Evolutionary conservation across 2,329 filamentous ascomycete species (phyloP).

Genomic region (Trichoderma sp.): DNA sequence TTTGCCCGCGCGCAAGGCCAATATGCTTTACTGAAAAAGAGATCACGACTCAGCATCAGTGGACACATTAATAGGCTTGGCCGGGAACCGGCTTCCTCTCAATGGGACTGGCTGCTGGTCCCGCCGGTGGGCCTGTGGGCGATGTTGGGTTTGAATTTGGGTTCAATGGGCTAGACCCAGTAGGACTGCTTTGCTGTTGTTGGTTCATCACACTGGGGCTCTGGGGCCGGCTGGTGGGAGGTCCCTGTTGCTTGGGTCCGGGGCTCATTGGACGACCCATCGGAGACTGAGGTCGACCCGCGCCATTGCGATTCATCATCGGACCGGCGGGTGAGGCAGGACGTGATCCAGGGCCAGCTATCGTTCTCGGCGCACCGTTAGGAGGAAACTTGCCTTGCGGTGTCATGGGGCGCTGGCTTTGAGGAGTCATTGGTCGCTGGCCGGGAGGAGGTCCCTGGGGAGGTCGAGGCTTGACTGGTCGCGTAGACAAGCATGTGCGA

Average conservation of each 20-base stretch:
- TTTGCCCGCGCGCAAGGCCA: slow-evolving; percentile 22
- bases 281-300: slow-evolving; percentile 35
- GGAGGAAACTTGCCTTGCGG: slow-evolving; percentile 42
- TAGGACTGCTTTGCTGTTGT: slow-evolving; percentile 46
- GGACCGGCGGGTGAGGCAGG: slow-evolving; percentile 48
- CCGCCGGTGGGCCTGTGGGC: slow-evolving; percentile 36
- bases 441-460: slow-evolving; percentile 53
- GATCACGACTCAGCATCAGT: slow-evolving; percentile 1
- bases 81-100: slow-evolving; percentile 59
- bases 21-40: slow-evolving; percentile 27
- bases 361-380: slow-evolving; percentile 42
- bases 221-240: slow-evolving; percentile 41
- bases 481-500: slow-evolving; percentile 87
- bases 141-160: slow-evolving; percentile 32
- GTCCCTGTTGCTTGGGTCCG: slow-evolving; percentile 41
- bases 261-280: slow-evolving; percentile 45
- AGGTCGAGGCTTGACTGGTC: slow-evolving; percentile 83
- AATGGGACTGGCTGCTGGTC: slow-evolving; percentile 46
- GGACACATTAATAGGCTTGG: slow-evolving; percentile 47
- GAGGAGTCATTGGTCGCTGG: slow-evolving; percentile 42
- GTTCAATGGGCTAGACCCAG: slow-evolving; percentile 52
- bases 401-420: slow-evolving; percentile 41
- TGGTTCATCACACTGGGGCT: slow-evolving; percentile 47
- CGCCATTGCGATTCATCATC: slow-evolving; percentile 31
- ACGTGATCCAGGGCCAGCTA: slow-evolving; percentile 37